Conservation (phyloP, 768 basidiomycete genomes). For the Amanita subjunquillea region DNA sequence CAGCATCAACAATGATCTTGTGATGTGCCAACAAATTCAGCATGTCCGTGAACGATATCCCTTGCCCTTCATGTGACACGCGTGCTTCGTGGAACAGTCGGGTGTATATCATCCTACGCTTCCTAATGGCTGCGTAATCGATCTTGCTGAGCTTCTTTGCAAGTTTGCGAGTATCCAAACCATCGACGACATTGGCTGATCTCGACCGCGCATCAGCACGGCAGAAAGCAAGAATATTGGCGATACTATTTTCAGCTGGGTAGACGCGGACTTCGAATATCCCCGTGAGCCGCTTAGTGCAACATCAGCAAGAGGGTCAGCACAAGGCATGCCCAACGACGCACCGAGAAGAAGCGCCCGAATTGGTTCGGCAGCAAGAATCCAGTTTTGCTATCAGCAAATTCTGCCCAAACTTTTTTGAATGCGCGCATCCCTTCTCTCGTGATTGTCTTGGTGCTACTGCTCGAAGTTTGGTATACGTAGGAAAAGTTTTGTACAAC, state of each 20-base stretch:
- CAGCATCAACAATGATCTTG: slow-evolving; percentile 82
- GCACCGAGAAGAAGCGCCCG: slow-evolving; percentile 72
- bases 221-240: slow-evolving; percentile 46
- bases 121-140: slow-evolving; percentile 52
- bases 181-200: slow-evolving; percentile 28
- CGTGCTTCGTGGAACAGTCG: slow-evolving; percentile 82
- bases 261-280: slow-evolving; percentile 87
- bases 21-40: slow-evolving; percentile 81
- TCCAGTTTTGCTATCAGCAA: slow-evolving; percentile 69
- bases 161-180: slow-evolving; percentile 57
- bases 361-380: slow-evolving; percentile 63
- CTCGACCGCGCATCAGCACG: slow-evolving; percentile 23
- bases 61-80: slow-evolving; percentile 59
- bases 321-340: slow-evolving; percentile 17
- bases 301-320: not conserved
- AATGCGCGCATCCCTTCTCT: slow-evolving; percentile 89
- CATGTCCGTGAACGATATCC: slow-evolving; percentile 90
- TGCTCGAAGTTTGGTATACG: slow-evolving; percentile 80
- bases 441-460: slow-evolving; percentile 72
- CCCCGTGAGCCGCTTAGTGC: slow-evolving; percentile 61
- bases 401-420: slow-evolving; percentile 90
- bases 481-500: slow-evolving; percentile 95
- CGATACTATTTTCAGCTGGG: slow-evolving; percentile 54
- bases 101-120: slow-evolving; percentile 60
- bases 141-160: slow-evolving; percentile 48